Evolutionary conservation across 805 yeast genomes (phyloP).

Genomic region (Kuraishia capsulata): DNA sequence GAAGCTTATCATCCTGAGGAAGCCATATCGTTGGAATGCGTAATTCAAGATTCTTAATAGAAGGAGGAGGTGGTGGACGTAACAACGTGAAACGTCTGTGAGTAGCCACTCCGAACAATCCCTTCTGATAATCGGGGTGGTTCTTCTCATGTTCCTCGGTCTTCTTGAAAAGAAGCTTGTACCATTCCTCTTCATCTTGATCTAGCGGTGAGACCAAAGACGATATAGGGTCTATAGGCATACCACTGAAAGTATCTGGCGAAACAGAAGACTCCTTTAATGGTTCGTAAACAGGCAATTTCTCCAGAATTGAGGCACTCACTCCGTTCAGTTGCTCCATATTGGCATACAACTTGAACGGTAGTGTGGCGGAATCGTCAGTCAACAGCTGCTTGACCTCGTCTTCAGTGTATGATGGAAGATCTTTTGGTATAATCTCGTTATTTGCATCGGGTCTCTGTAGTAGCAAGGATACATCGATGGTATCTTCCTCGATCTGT

Average conservation of each 20-base stretch:
- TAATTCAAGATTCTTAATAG: constrained; percentile 65
- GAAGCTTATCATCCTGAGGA: constrained; percentile 81
- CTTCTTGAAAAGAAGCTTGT: constrained; percentile 44
- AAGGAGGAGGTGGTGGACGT: constrained; percentile 90
- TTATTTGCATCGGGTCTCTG: constrained; percentile 21
- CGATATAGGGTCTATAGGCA: constrained; percentile 27
- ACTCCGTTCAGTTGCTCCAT: constrained; percentile 31
- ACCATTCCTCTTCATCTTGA: constrained; percentile 51
- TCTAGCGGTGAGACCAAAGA: constrained; percentile 58
- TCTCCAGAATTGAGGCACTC: constrained; percentile 37
- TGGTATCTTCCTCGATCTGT: constrained; percentile 11
- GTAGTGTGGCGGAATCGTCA: constrained; percentile 10
- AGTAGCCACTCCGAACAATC: constrained; percentile 40
- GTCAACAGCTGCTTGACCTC: constrained; percentile 11
- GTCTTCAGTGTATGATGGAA: constrained; percentile 22
- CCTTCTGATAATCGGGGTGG: constrained; percentile 38
- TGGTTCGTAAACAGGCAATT: constrained; percentile 38
- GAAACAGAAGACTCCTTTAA: constrained; percentile 26
- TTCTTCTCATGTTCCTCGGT: constrained; percentile 27
- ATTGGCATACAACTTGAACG: constrained; percentile 38
- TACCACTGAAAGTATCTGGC: not conserved
- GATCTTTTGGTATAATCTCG: constrained; percentile 17
- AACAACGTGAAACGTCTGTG: constrained; percentile 53
- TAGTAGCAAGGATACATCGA: constrained; percentile 28
- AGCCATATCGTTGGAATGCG: constrained; percentile 94